Evolutionary conservation across 306 rosid species (phyloP), one percentile per base, ranked within the genome.

Genomic region (Neltuma alba): DNA sequence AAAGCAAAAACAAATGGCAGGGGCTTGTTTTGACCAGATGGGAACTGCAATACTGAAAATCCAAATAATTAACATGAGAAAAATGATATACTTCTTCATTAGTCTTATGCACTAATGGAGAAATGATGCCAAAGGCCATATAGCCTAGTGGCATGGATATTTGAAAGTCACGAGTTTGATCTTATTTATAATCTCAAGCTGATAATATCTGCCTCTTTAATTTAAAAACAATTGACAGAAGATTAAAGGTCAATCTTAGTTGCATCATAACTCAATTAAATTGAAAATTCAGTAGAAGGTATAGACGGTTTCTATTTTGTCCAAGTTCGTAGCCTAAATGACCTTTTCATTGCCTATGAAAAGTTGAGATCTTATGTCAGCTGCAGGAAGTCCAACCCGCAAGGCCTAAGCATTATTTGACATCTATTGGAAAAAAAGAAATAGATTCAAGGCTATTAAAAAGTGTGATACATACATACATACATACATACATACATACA

Each of bases 21-120:
- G 50, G 98, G 92, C 54, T 16, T 82, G 74, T 80, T 86, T 79
- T 81, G 86, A 36, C 90, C 91, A 67, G 76, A 57, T 36, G 89
- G 91, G 50, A 89, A 91, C 82, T 89, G 84, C 69, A 92, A 83
- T 91, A 85, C 96, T 92, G 89, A 45, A 80, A 64, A 65, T 83
- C 47, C 54, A 57, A 64, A 83, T 57, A 61, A 40, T 30, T 34
- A 69, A 57, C 11, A 40, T 66, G 0, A 37, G 72, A 37, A 63
- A 16, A 63, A 33, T 20, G 33, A 63, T 34, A 1, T 34, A 34
- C 8, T 9, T 33, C 25, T 33, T 64, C 42, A 34, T 9, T 63
- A 33, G 18, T 31, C 42, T 63, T 33, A 2, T 33, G 41, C 8
- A 7, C 9, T 63, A 15, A 20, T 30, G 40, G 40, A n/a, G n/a